Conservation (phyloP, 2,329 filamentous ascomycete species). For the Penicillium nordicum region DNA sequence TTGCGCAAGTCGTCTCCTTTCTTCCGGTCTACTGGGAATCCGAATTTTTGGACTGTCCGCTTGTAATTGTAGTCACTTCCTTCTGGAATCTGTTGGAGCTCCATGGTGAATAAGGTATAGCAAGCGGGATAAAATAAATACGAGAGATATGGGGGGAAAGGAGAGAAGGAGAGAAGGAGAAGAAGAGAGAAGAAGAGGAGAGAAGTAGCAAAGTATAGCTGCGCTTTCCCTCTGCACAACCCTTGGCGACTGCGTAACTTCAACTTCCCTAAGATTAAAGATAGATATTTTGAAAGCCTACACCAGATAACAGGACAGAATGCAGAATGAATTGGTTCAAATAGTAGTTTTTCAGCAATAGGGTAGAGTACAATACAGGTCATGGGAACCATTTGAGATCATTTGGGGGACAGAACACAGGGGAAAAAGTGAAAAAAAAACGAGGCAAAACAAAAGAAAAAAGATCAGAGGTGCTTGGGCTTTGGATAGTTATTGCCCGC, state of each 20-base stretch:
- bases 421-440: slow-evolving; percentile 5
- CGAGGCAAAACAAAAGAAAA: slow-evolving; percentile 2
- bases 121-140: background rate
- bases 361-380: slow-evolving; percentile 11
- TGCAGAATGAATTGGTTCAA: background rate
- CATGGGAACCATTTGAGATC: slow-evolving; percentile 11
- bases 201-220: background rate
- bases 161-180: background rate
- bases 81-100: background rate
- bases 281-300: background rate
- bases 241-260: too few relatives aligned
- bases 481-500: background rate
- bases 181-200: too few relatives aligned
- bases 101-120: background rate
- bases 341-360: slow-evolving; percentile 6
- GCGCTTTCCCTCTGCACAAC: background rate
- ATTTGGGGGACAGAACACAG: slow-evolving; percentile 5
- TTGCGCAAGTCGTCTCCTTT: slow-evolving; percentile 45
- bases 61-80: slow-evolving; percentile 22
- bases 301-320: background rate
- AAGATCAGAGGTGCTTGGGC: background rate
- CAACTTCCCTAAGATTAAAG: too few relatives aligned
- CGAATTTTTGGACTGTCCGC: slow-evolving; percentile 12
- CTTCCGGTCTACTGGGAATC: slow-evolving; percentile 15
- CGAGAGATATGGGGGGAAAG: background rate